phyloP scores from a whole-genome alignment of 2,329 filamentous ascomycete genomes.

The Sporothrix inflata region DNA sequence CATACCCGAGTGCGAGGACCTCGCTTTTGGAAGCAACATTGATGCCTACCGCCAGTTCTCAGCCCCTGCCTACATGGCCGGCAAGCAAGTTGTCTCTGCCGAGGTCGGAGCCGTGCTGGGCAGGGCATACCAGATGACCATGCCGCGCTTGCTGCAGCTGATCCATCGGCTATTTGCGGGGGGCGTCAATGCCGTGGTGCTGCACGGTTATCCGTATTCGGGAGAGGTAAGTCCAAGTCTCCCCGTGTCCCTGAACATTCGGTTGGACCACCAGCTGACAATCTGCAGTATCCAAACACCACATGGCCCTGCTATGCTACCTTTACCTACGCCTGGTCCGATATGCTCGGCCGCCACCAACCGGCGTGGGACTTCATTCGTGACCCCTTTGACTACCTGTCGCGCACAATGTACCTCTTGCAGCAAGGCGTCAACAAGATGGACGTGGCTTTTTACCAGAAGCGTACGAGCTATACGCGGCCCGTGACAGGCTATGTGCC shows the following conservation, averaged over 20 bases:
- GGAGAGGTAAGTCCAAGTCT: background rate
- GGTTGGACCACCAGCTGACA: background rate
- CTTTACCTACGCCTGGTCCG: constrained; percentile 17
- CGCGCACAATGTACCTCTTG: background rate
- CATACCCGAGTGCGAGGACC: constrained; percentile 16
- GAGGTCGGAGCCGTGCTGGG: constrained; percentile 4
- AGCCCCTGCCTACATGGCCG: background rate
- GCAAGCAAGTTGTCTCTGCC: background rate
- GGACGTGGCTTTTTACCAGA: constrained; percentile 18
- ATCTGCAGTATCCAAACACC: background rate
- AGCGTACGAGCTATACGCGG: background rate
- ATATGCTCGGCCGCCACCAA: constrained; percentile 12
- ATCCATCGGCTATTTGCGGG: constrained; percentile 6
- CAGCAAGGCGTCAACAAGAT: background rate
- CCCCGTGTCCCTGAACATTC: background rate
- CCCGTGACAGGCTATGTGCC: background rate
- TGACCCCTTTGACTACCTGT: background rate
- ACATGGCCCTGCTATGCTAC: background rate
- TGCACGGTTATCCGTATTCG: background rate
- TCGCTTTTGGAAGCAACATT: constrained; percentile 10
- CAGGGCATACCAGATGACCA: background rate
- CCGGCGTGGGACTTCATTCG: background rate
- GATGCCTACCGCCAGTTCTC: constrained; percentile 18
- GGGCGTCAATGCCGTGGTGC: constrained; percentile 1
- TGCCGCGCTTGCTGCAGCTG: background rate